Base-by-base conservation (phyloP, 148 eudicot genomes). In the Nepenthes mirabilis region DNA sequence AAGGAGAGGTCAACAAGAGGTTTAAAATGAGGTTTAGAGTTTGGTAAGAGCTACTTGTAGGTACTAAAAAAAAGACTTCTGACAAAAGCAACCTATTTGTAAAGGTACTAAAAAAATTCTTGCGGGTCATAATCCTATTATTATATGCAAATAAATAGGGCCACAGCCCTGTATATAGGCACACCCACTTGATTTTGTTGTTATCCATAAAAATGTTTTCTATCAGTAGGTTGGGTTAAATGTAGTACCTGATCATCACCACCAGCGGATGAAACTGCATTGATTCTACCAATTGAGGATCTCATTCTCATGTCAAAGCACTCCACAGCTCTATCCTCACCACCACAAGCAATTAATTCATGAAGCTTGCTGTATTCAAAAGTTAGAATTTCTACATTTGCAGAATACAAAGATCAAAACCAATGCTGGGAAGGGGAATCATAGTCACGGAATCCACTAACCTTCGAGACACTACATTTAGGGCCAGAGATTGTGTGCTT, bases 301-400 rank as follows among this genome's bases (percentile, higher is more conserved):
- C 80, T 80, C 11, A 64, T 65, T 72, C 98, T 84, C 86, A 76
- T 76, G 72, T 93, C 98, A 88, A 93, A 93, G 78, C 96, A 93
- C 82, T 93, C 98, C 37, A 93, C 83, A 58, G 89, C 88, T 34
- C 98, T 96, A 63, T 93, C 98, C 63, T 93, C 96, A 36, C 98
- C 98, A 65, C 98, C 98, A 75, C 89, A 77, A 69, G 98, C 98
- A 65, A 93, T 86, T 77, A 88, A 76, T 43, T 91, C 96, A 56
- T 93, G 98, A 66, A 79, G 64, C 72, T 82, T 88, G 78, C 98
- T 93, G 82, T 56, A 75, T 67, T 56, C 13, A n/a, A 61, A 59
- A 40, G 56, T n/a, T 33, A 61, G 52, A 66, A 51, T 23, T 14
- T 14, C 36, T 52, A 54, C 66, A 76, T 12, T n/a, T 47, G 55